These are phyloP conservation scores for Mycena vitilis DNA, from an alignment of 768 basidiomycete genomes.

Conservation along the genomic window DNA sequence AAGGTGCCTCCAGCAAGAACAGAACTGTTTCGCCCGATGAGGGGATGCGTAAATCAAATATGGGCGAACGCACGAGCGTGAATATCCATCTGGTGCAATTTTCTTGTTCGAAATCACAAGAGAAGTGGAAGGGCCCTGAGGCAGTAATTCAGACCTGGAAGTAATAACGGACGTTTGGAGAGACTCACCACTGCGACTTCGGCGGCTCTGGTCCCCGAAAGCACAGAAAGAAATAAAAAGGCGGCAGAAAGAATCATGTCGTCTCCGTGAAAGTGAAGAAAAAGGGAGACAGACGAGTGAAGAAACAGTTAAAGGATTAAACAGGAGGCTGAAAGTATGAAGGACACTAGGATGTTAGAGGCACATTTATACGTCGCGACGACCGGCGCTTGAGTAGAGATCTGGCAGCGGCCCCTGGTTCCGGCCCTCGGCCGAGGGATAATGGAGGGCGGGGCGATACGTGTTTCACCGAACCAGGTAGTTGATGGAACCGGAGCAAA, in stretches of 20 bases:
- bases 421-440: too few species aligned
- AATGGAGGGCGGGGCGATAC: background rate
- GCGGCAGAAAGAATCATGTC: slow-evolving; percentile 5
- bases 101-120: slow-evolving; percentile 13
- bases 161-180: too few species aligned
- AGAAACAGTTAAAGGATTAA: background rate
- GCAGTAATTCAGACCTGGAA: background rate
- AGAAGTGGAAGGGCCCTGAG: slow-evolving; percentile 1
- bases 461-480: background rate
- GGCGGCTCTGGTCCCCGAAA: slow-evolving; percentile 11
- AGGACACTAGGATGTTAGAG: background rate
- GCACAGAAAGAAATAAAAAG: background rate
- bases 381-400: background rate
- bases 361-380: background rate
- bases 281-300: background rate
- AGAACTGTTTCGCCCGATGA: background rate
- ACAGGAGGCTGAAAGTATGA: background rate
- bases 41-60: background rate
- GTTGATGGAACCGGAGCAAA: too few species aligned
- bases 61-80: background rate
- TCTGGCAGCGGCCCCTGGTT: background rate
- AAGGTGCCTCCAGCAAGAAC: background rate
- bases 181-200: background rate
- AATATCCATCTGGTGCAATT: slow-evolving; percentile 16
- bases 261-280: background rate